A percentile compares a stretch with the other conserved stretches of the same genome.
Conservation (phyloP, 768 basidiomycete species). For the Calocera viscosa region DNA sequence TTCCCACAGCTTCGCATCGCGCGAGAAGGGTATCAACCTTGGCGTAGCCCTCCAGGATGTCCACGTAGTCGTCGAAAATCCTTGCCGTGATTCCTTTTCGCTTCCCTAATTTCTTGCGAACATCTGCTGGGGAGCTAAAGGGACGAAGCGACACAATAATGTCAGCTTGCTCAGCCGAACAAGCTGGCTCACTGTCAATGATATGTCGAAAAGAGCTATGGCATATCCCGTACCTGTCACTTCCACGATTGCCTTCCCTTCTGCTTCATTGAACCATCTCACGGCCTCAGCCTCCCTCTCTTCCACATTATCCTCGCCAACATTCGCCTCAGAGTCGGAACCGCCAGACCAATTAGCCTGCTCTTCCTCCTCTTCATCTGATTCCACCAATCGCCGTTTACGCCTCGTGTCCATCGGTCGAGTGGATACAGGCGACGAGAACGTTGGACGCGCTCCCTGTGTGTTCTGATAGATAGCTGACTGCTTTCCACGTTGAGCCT, state of each 20-base stretch:
- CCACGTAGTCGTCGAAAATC: conserved; percentile 80
- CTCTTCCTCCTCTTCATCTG: conserved; percentile 22
- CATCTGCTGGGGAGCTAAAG: conserved; percentile 39
- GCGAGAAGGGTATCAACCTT: conserved; percentile 80
- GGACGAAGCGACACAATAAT: conserved; percentile 69
- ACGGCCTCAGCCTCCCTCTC: conserved; percentile 27
- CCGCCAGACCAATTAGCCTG: conserved; percentile 17
- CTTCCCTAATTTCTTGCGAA: conserved; percentile 72
- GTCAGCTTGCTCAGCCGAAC: conserved; percentile 66
- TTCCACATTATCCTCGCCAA: conserved; percentile 20
- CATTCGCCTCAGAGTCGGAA: conserved; percentile 12
- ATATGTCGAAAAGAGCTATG: conserved; percentile 7
- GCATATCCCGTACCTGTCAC: conserved; percentile 29
- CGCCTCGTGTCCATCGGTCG: background rate
- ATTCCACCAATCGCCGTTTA: conserved; percentile 13
- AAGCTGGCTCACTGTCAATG: conserved; percentile 28
- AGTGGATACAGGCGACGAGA: background rate
- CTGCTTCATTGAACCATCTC: conserved; percentile 33
- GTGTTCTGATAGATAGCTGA: conserved; percentile 6
- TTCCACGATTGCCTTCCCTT: conserved; percentile 30
- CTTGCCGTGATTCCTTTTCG: conserved; percentile 67
- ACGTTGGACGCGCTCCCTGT: background rate
- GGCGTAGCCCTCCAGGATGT: conserved; percentile 73
- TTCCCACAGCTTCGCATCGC: conserved; percentile 78
- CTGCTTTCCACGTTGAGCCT: background rate